phyloP scores from a whole-genome alignment of 2,329 filamentous ascomycete species.

The Talaromyces islandicus region DNA sequence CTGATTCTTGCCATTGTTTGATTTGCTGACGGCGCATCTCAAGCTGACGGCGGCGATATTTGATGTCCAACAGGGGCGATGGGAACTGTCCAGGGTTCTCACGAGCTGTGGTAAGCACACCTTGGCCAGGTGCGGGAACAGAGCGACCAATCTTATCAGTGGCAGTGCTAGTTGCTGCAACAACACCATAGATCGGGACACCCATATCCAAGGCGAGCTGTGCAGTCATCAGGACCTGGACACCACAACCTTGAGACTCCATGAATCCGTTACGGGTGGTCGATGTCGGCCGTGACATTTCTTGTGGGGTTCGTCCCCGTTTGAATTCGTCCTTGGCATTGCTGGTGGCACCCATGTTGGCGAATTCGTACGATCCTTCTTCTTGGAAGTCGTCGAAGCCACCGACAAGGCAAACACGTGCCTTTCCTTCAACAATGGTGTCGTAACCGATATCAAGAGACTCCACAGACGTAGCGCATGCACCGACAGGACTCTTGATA shows the following conservation, averaged over 20 bases:
- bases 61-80: slow-evolving; percentile 92
- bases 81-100: slow-evolving; percentile 89
- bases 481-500: slow-evolving; percentile 97
- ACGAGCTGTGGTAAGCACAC: slow-evolving; percentile 90
- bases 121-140: slow-evolving; percentile 91
- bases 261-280: slow-evolving; percentile 98
- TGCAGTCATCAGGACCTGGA: slow-evolving; percentile 98
- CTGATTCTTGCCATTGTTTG: slow-evolving; percentile 92
- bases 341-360: slow-evolving; percentile 99
- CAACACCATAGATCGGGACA: slow-evolving; percentile 91
- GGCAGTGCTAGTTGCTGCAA: slow-evolving; percentile 89
- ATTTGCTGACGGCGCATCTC: slow-evolving; percentile 91
- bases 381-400: slow-evolving; percentile 99
- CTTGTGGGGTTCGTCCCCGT: slow-evolving; percentile 87
- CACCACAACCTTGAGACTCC: slow-evolving; percentile 97
- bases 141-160: slow-evolving; percentile 99
- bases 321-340: slow-evolving; percentile 95
- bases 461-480: slow-evolving; percentile 94
- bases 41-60: slow-evolving; percentile 92
- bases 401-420: slow-evolving; percentile 93
- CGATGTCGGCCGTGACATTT: slow-evolving; percentile 97
- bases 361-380: slow-evolving; percentile 98
- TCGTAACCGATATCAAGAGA: slow-evolving; percentile 97
- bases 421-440: slow-evolving; percentile 97
- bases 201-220: slow-evolving; percentile 96